Conservation (phyloP, 805 yeast genomes). For the Debaryomyces castellii region DNA sequence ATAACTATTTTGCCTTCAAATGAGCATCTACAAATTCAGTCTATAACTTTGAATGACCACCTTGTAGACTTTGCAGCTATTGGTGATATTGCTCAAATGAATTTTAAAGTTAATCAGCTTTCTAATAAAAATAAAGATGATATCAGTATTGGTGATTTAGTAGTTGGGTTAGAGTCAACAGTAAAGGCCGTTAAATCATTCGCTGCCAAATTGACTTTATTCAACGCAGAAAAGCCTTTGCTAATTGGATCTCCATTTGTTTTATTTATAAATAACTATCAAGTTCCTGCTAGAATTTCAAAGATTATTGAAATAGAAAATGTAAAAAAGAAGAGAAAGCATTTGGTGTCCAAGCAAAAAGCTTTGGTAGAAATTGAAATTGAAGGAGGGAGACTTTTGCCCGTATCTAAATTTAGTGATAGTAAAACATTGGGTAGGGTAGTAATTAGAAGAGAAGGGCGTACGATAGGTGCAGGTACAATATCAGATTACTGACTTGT, state of each 20-base stretch:
- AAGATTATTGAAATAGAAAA: slow-evolving; percentile 37
- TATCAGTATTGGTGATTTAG: slow-evolving; percentile 60
- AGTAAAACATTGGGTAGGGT: slow-evolving; percentile 60
- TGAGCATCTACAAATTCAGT: slow-evolving; percentile 42
- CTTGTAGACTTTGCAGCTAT: slow-evolving; percentile 55
- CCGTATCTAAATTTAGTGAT: slow-evolving; percentile 49
- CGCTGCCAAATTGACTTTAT: slow-evolving; percentile 28
- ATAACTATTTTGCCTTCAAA: slow-evolving; percentile 56
- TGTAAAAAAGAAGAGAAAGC: slow-evolving; percentile 45
- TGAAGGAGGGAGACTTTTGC: slow-evolving; percentile 46
- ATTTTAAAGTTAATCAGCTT: slow-evolving; percentile 46
- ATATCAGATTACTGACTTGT: slow-evolving; percentile 24
- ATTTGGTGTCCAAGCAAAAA: slow-evolving; percentile 56
- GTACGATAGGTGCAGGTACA: slow-evolving; percentile 66
- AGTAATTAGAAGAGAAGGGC: slow-evolving; percentile 68
- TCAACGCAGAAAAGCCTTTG: slow-evolving; percentile 61
- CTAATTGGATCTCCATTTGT: slow-evolving; percentile 78
- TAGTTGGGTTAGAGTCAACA: slow-evolving; percentile 24
- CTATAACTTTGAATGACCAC: slow-evolving; percentile 33
- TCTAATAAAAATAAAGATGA: slow-evolving; percentile 53
- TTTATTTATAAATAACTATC: slow-evolving; percentile 71
- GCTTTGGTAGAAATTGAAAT: slow-evolving; percentile 60
- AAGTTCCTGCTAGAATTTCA: slow-evolving; percentile 65
- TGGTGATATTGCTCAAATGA: slow-evolving; percentile 57
- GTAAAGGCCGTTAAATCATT: slow-evolving; percentile 28